Percentiles rank a stretch among this genome's conserved stretches.
Evolutionary conservation across 2,329 filamentous ascomycete genomes (phyloP).

Genomic region (Akanthomyces dipterigenus): DNA sequence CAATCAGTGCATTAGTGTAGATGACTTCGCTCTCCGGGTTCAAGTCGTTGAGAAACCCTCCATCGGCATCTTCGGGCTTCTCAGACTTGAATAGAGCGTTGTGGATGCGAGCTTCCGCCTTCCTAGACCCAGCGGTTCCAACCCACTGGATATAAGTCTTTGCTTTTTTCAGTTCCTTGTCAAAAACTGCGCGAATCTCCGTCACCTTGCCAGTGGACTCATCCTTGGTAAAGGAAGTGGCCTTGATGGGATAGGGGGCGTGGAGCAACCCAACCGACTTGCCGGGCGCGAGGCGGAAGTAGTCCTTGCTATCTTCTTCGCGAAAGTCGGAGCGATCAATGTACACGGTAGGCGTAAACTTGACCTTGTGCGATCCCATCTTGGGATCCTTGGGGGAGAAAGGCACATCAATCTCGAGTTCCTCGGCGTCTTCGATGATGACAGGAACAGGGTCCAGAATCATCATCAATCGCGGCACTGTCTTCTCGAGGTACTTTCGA

Average conservation of each 20-base stretch:
- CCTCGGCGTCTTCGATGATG: slow-evolving; percentile 69
- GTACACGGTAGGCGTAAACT: slow-evolving; percentile 71
- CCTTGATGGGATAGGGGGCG: slow-evolving; percentile 59
- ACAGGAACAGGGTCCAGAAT: slow-evolving; percentile 81
- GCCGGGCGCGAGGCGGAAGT: slow-evolving; percentile 67
- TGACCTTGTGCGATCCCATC: slow-evolving; percentile 54
- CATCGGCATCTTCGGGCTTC: slow-evolving; percentile 69
- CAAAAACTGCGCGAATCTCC: slow-evolving; percentile 52
- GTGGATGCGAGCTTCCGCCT: slow-evolving; percentile 71
- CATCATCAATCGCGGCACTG: slow-evolving; percentile 83
- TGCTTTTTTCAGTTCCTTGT: slow-evolving; percentile 64
- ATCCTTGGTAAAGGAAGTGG: slow-evolving; percentile 59
- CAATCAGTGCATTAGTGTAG: slow-evolving; percentile 72
- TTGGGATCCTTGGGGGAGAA: slow-evolving; percentile 76
- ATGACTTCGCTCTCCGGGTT: slow-evolving; percentile 78
- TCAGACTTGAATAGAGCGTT: slow-evolving; percentile 81
- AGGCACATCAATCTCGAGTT: slow-evolving; percentile 58
- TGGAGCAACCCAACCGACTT: slow-evolving; percentile 66
- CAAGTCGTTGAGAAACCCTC: slow-evolving; percentile 77
- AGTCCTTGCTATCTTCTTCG: slow-evolving; percentile 61
- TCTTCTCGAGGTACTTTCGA: slow-evolving; percentile 78
- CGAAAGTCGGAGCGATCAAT: slow-evolving; percentile 76
- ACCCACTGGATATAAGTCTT: slow-evolving; percentile 94
- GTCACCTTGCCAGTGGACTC: slow-evolving; percentile 52
- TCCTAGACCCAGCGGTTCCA: slow-evolving; percentile 54